phyloP scores from a whole-genome alignment of 495 filamentous ascomycete genomes.

The Trichoderma asperelloides region DNA sequence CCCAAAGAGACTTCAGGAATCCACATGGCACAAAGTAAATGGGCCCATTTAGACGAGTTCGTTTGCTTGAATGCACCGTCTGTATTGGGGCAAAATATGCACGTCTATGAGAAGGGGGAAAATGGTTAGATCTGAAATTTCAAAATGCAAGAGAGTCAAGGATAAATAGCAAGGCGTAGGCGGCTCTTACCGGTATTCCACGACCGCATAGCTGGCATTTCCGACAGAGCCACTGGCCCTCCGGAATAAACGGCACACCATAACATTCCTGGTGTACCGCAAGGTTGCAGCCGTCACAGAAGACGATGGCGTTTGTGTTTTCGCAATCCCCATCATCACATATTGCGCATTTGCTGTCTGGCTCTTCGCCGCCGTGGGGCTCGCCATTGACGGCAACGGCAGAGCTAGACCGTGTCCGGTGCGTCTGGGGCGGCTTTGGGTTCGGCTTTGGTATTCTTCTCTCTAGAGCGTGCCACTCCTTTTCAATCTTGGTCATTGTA shows the following conservation, averaged over 20 bases:
- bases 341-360: conserved; percentile 94
- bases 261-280: conserved; percentile 99
- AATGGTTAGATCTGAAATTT: not conserved
- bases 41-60: conserved; percentile 88
- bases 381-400: conserved; percentile 89
- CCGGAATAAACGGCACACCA: conserved; percentile 95
- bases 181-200: conserved; percentile 62
- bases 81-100: conserved; percentile 96
- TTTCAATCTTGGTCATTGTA: conserved; percentile 96
- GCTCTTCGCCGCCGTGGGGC: conserved; percentile 79
- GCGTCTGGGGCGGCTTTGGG: conserved; percentile 88
- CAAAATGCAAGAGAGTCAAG: not conserved
- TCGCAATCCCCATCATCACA: conserved; percentile 98
- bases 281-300: conserved; percentile 95
- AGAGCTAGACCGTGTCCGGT: conserved; percentile 81
- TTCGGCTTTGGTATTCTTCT: conserved; percentile 93
- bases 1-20: conserved; percentile 93
- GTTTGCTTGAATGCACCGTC: conserved; percentile 99
- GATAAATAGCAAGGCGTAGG: conserved; percentile 11
- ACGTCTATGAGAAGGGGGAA: conserved; percentile 47
- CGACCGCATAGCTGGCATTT: conserved; percentile 94
- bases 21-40: conserved; percentile 95
- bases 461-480: conserved; percentile 94
- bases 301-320: conserved; percentile 99
- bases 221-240: conserved; percentile 96